These are phyloP conservation scores for Rheum nobile DNA, from an alignment of 148 eudicot species.

Conservation along the genomic window DNA sequence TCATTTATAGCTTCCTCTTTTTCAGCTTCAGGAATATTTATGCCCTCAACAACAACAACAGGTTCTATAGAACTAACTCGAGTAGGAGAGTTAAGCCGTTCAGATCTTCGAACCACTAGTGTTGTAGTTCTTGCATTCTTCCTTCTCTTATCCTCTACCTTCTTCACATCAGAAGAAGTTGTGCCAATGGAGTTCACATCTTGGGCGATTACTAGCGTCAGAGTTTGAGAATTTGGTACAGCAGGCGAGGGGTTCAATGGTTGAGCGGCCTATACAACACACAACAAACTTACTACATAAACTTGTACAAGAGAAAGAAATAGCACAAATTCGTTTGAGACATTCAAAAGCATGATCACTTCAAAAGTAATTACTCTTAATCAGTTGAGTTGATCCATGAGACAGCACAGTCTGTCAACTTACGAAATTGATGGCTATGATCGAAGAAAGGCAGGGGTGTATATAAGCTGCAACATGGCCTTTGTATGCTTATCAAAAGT, in stretches of 20 bases:
- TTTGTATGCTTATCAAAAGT: not conserved
- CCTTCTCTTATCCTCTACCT: not conserved
- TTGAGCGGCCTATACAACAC: not conserved
- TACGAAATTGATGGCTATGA: not conserved
- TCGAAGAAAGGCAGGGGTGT: not conserved
- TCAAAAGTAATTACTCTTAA: too few species aligned
- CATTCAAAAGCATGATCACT: too few species aligned
- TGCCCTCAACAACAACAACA: slow-evolving; percentile 19
- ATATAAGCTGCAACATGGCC: not conserved
- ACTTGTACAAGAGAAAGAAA: too few species aligned
- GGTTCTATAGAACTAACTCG: slow-evolving; percentile 12
- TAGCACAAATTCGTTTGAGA: not conserved
- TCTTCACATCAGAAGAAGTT: not conserved
- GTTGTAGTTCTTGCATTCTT: slow-evolving; percentile 7
- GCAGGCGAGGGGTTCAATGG: not conserved
- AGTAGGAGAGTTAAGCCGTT: slow-evolving; percentile 14
- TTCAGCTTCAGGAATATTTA: slow-evolving; percentile 21
- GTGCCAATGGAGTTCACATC: not conserved
- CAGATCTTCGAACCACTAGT: slow-evolving; percentile 28
- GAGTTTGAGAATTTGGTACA: not conserved
- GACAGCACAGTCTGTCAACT: not conserved
- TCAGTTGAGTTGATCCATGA: not conserved
- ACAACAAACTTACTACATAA: not conserved
- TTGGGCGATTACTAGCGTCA: not conserved
- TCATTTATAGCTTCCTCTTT: slow-evolving; percentile 16